Percentiles rank a stretch among this genome's conserved stretches.
Conservation (phyloP, 345 rosid species). For the Kandelia obovata region DNA sequence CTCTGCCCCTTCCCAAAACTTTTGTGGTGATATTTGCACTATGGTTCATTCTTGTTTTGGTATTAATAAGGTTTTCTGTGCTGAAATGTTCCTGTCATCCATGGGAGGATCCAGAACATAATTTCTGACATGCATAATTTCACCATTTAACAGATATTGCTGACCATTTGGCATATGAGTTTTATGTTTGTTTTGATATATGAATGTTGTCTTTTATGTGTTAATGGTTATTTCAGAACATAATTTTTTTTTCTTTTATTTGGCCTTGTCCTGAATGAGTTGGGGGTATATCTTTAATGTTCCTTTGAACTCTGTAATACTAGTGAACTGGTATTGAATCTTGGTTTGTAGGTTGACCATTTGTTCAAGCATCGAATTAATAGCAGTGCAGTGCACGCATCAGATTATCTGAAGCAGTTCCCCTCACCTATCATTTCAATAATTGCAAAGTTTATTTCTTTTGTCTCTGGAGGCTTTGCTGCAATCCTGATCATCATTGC, state of each 20-base stretch:
- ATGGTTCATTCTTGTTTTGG: background rate
- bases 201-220: conserved; percentile 2
- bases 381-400: conserved; percentile 78
- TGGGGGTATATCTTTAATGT: background rate
- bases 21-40: background rate
- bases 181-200: background rate
- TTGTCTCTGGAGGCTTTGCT: conserved; percentile 97
- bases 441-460: conserved; percentile 86
- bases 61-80: background rate
- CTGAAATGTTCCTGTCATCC: too few species aligned
- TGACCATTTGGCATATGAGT: background rate
- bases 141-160: background rate
- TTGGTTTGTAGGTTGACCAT: conserved; percentile 77
- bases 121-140: background rate
- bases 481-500: conserved; percentile 95
- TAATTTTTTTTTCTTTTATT: background rate
- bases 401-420: conserved; percentile 84
- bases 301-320: background rate
- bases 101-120: background rate
- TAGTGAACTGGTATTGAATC: background rate
- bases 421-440: conserved; percentile 90
- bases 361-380: conserved; percentile 94
- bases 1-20: conserved; percentile 5
- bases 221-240: background rate
- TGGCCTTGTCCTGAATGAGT: background rate